Evolutionary conservation across 495 filamentous ascomycete genomes (phyloP), one percentile per base, ranked within the genome.

Genomic region (Penicillium steckii): DNA sequence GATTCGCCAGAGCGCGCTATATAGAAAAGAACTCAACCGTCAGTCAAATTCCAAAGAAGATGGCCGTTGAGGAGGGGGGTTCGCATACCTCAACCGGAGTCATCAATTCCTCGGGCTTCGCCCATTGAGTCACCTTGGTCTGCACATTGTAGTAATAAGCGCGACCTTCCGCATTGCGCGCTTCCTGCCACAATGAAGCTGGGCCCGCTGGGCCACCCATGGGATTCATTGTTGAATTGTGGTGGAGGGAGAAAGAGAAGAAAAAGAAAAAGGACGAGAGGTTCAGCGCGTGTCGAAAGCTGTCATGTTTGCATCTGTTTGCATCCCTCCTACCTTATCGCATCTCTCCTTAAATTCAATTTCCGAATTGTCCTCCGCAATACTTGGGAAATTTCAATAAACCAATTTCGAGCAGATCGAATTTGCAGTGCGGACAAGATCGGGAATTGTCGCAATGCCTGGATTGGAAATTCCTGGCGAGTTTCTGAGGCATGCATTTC

Each of bases 111-210:
- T 84, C 78, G 17, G 94, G 94, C 71, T 96, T 97, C 32, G 83
- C 85, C 94, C 94, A 98, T 83, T 91, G 87, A 25, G 93, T 97
- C 26, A 77, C 86, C 63, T 94, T 92, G 4, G 91, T 96, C 53
- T 85, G 73, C 3, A 83, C 72, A 69, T 97, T 95, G 74, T 91
- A 96, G 65, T 95, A 98, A 71, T 98, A 98, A n/a, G 85, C 75
- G 44, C 90, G 82, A 33, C 94, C 94, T 58, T 95, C 93, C 3
- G 84, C 66, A 61, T 87, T 89, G 60, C 85, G 85, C 46, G 90
- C 87, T 73, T 94, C 89, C 68, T 88, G 84, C 94, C 93, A 97
- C 22, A 84, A 55, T 30, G 74, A 65, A 18, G 84, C 70, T 46
- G 78, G 75, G 30, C 71, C 79, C 53, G 77, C 67, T 50, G 76